A percentile compares a stretch with the other conserved stretches of the same genome.
phyloP scores from a whole-genome alignment of 108 stramenopile species.

The Fragilariopsis cylindrus region DNA sequence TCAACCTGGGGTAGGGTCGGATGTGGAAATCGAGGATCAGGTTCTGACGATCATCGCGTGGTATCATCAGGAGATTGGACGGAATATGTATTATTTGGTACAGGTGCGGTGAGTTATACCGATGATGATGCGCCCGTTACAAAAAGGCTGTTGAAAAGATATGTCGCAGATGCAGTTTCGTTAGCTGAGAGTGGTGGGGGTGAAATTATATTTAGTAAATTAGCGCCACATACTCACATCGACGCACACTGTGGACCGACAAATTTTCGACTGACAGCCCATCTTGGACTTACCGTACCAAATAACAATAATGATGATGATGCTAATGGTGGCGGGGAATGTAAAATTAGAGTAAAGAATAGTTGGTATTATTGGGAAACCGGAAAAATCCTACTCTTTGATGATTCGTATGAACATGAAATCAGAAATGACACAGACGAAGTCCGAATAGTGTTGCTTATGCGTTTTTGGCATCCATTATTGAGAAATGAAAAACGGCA shows the following conservation, averaged over 20 bases:
- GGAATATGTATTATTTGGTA: slow-evolving; percentile 82
- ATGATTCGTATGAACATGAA: slow-evolving; percentile 87
- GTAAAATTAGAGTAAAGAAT: slow-evolving; percentile 64
- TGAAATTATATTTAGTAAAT: slow-evolving; percentile 78
- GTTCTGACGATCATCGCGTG: slow-evolving; percentile 65
- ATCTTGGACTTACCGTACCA: slow-evolving; percentile 75
- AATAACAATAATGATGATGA: neutral
- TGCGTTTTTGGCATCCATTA: slow-evolving; percentile 82
- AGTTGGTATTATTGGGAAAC: slow-evolving; percentile 64
- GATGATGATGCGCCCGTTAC: slow-evolving; percentile 53
- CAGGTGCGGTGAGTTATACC: slow-evolving; percentile 28
- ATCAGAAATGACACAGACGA: slow-evolving; percentile 64
- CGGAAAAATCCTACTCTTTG: slow-evolving; percentile 78
- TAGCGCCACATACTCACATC: slow-evolving; percentile 62
- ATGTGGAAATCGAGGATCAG: slow-evolving; percentile 58
- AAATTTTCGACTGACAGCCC: slow-evolving; percentile 78
- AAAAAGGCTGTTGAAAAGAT: slow-evolving; percentile 39
- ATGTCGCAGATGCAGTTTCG: slow-evolving; percentile 63
- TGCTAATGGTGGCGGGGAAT: neutral
- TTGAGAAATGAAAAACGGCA: slow-evolving; percentile 24
- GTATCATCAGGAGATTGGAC: slow-evolving; percentile 62
- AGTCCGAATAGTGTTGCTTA: slow-evolving; percentile 61
- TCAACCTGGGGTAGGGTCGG: slow-evolving; percentile 55
- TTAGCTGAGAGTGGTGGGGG: slow-evolving; percentile 68
- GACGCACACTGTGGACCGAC: slow-evolving; percentile 70